Base-by-base conservation (phyloP, 1,284 basidiomycete genomes). In the Pseudozyma pruni region DNA sequence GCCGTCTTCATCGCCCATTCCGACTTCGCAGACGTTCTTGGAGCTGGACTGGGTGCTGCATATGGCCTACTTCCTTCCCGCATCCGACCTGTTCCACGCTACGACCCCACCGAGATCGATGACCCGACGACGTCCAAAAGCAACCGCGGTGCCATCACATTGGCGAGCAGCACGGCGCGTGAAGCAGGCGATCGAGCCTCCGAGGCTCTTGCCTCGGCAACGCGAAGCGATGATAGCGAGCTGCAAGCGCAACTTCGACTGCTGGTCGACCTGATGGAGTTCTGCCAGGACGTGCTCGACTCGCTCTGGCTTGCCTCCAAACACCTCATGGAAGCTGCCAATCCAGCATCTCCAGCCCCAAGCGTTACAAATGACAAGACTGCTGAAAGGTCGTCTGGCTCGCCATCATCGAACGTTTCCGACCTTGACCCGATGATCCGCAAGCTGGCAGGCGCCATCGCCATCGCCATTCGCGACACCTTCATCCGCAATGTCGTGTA, bases 11-110 rank as follows among this genome's bases (percentile, higher is more conserved):
- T 98, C 46, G 87, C 96, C 16, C 92, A 96, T 76, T 93, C 94
- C 8, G 94, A 97, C 84, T 96, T 97, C 83, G 92, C 93, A 16
- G 94, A 98, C 63, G 94, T 98, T 2, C 87, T 98, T 43, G 93
- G 91, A 5, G 96, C 95, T 6, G 93, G 94, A 14, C 83, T 98
- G 10, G 91, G 93, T 1, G 95, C 95, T 0, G 91, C 95, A 1
- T 98, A 95, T 80, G 96, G 94, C 1, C 83, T 94, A 1, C 85
- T 98, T 16, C 94, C 96, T 7, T 59, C 62, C 10, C 51, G 69
- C 7, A 62, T 72, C 17, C 49, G 49, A 31, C 51, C 63, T 0
- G 41, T 51, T 5, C 52, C 54, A 14, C 51, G 52, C 11, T 62
- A 59, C 17, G 69, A 72, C 22, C 69, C 69, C 0, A 59, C 63